These are phyloP conservation scores for Saururus chinensis DNA, from an alignment of 164 flowering plant genomes.

Conservation along the genomic window DNA sequence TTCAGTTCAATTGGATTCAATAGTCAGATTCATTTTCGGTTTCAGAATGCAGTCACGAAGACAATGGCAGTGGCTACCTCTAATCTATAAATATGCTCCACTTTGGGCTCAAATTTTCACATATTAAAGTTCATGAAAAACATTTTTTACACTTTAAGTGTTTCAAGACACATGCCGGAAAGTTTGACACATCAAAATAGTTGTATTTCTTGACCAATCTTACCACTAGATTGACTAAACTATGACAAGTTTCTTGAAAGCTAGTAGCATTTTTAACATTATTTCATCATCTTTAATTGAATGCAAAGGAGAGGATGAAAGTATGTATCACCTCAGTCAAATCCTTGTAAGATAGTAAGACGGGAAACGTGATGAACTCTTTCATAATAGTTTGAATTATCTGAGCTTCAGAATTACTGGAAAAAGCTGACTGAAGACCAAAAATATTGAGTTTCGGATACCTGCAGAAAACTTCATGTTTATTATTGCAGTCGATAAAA, in stretches of 20 bases:
- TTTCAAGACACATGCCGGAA: not conserved
- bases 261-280: not conserved
- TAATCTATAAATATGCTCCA: not conserved
- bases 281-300: not conserved
- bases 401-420: constrained; percentile 16
- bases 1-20: no score
- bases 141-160: not conserved
- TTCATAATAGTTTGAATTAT: constrained; percentile 35
- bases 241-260: not conserved
- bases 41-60: not conserved
- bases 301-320: not conserved
- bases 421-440: constrained; percentile 37
- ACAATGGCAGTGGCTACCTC: not conserved
- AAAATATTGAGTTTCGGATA: constrained; percentile 46
- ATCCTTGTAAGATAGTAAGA: constrained; percentile 39
- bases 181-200: not conserved
- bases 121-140: not conserved
- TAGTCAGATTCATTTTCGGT: no score
- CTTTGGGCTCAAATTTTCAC: not conserved
- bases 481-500: not conserved
- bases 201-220: not conserved
- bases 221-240: not conserved
- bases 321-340: constrained; percentile 40
- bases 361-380: constrained; percentile 63
- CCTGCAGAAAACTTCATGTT: constrained; percentile 24